Base-by-base conservation (phyloP, 2,329 filamentous ascomycete species). In the Fusarium virguliforme region DNA sequence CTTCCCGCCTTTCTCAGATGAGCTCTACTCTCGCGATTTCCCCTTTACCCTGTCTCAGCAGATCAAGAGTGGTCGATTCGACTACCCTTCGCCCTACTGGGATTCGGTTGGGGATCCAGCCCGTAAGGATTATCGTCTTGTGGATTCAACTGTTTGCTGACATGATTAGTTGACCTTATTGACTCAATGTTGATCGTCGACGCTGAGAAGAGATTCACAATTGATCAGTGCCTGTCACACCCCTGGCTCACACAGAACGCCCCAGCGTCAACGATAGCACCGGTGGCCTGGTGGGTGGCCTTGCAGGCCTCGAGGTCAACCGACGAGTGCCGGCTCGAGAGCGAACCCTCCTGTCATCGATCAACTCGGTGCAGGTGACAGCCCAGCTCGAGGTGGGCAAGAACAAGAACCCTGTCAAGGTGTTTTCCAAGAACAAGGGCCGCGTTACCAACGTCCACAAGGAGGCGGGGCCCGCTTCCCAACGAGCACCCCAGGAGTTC, bases 1-100 rank as follows among this genome's bases (percentile, higher is more conserved):
- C 37, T 98, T 98, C 77, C 96, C 95, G 5, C 96, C 96, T 0
- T 99, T 99, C 82, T 97, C 94, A 0, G 96, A 99, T 76, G 96
- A 99, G 81, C 89, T 98, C 0, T 93, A 91, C 81, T 91, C 90
- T 1, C 83, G 83, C 37, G 91, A 97, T 48, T 96, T 95, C 72
- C 96, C 96, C 3, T 98, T 94, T 78, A 94, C 88, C 0, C 85
- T 98, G 48, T 92, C 92, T 97, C 82, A 97, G 72, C 95, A 98
- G 82, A 98, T 99, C 80, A 95, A 92, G 80, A 88, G 89, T 80
- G 96, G 94, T 15, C 88, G 90, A 22, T 99, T 97, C 78, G 93
- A 98, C 80, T 99, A 98, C 77, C 95, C 96, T 1, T 97, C 94
- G 2, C 96, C 96, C 0, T 98, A 98, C 81, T 99, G 93, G 76